phyloP scores from a whole-genome alignment of 2,329 filamentous ascomycete genomes.

The Chaetoscypha palmicola region DNA sequence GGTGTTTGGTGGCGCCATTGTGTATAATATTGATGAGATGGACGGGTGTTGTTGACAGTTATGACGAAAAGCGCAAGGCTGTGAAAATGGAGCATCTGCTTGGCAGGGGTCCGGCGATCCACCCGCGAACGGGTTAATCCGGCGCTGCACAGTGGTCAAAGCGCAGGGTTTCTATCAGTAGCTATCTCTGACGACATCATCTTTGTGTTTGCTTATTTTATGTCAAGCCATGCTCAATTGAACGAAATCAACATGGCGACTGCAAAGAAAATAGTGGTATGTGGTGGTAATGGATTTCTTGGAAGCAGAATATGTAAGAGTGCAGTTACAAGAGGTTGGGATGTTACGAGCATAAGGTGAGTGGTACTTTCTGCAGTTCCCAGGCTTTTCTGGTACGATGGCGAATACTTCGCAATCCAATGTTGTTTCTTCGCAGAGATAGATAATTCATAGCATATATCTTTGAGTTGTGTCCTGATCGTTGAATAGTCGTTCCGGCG shows the following conservation, averaged over 20 bases:
- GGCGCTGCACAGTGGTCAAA: slow-evolving; percentile 5
- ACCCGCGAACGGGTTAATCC: too few relatives aligned
- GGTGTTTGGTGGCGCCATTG: slow-evolving; percentile 52
- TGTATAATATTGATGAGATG: slow-evolving; percentile 2
- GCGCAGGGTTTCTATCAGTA: not conserved
- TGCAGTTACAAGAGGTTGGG: slow-evolving; percentile 78
- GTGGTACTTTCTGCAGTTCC: not conserved
- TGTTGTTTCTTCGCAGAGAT: too few relatives aligned
- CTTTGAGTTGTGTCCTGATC: too few relatives aligned
- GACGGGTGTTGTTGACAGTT: not conserved
- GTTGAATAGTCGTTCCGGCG: slow-evolving; percentile 79
- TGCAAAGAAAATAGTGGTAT: slow-evolving; percentile 77
- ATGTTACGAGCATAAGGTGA: slow-evolving; percentile 87
- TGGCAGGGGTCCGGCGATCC: not conserved
- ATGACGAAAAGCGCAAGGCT: slow-evolving; percentile 1
- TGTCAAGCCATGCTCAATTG: not conserved
- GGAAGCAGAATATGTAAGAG: slow-evolving; percentile 86
- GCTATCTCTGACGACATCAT: slow-evolving; percentile 3
- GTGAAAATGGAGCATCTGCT: not conserved
- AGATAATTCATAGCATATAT: too few relatives aligned
- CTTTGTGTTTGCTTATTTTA: not conserved
- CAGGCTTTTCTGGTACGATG: too few relatives aligned
- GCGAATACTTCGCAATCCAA: too few relatives aligned
- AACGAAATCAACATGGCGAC: slow-evolving; percentile 8
- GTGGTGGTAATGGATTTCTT: slow-evolving; percentile 88